Evolutionary conservation across 1,284 basidiomycete species (phyloP).

Genomic region (Bondarzewia mesenterica): DNA sequence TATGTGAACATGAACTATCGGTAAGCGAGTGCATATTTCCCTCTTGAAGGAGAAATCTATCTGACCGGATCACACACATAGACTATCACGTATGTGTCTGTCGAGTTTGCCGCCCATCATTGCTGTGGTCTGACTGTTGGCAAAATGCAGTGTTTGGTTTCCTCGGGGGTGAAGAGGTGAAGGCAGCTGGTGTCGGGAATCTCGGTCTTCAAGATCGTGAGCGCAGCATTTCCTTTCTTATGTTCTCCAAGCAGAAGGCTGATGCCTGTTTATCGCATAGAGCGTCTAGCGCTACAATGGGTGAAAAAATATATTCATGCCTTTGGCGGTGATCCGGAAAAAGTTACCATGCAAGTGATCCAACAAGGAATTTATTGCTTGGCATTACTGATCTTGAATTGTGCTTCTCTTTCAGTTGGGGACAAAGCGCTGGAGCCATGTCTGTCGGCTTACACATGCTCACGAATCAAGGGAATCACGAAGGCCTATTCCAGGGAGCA

Average conservation of each 20-base stretch:
- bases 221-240: constrained; percentile 11
- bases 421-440: constrained; percentile 33
- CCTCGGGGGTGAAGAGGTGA: constrained; percentile 40
- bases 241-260: not conserved
- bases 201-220: constrained; percentile 46
- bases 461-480: constrained; percentile 21
- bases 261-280: constrained; percentile 19
- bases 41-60: not conserved
- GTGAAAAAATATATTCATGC: constrained; percentile 31
- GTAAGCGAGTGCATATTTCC: constrained; percentile 11
- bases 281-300: constrained; percentile 39
- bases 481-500: constrained; percentile 26
- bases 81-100: constrained; percentile 4
- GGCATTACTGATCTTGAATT: not conserved
- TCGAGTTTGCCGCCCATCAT: not conserved
- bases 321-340: constrained; percentile 36
- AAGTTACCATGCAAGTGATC: constrained; percentile 42
- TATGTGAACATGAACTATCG: constrained; percentile 55
- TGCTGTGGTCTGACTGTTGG: not conserved
- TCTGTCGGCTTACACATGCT: constrained; percentile 25
- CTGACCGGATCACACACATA: not conserved
- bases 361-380: not conserved
- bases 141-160: constrained; percentile 33
- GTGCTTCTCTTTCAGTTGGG: constrained; percentile 34
- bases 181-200: constrained; percentile 43